Percentiles rank a stretch among this genome's conserved stretches.
Evolutionary conservation across 768 basidiomycete species (phyloP).

Genomic region (Gloeophyllum trabeum): DNA sequence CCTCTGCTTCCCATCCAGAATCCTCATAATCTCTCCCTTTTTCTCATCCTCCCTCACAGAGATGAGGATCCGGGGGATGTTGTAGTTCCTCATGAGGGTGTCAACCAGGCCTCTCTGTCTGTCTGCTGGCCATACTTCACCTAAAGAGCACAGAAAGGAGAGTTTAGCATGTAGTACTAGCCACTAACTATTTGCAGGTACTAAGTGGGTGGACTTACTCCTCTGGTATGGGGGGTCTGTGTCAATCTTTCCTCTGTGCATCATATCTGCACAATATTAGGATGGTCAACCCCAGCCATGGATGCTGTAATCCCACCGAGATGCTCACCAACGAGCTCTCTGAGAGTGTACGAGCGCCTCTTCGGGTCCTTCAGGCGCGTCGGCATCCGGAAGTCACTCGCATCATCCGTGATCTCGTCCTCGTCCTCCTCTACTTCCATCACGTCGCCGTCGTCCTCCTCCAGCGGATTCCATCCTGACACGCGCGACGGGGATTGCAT

Average conservation of each 20-base stretch:
- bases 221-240: slow-evolving; percentile 63
- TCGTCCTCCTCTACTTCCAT: background rate
- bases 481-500: too few species aligned
- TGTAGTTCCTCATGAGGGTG: slow-evolving; percentile 41
- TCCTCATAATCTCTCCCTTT: slow-evolving; percentile 25
- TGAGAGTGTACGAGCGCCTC: background rate
- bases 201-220: slow-evolving; percentile 26
- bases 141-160: slow-evolving; percentile 22
- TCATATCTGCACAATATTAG: slow-evolving; percentile 29
- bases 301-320: background rate
- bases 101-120: slow-evolving; percentile 51
- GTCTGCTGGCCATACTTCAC: slow-evolving; percentile 65
- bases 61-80: slow-evolving; percentile 40
- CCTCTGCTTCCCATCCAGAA: slow-evolving; percentile 44
- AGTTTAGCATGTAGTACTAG: too few species aligned
- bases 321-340: background rate
- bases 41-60: slow-evolving; percentile 27
- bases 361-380: background rate
- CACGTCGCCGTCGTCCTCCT: background rate
- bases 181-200: background rate
- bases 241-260: slow-evolving; percentile 62
- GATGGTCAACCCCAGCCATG: background rate
- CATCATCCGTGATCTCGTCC: background rate
- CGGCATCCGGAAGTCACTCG: background rate
- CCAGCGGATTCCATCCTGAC: too few species aligned